Conservation (phyloP, 495 filamentous ascomycete genomes). For the Xanthoparmelia taractica region DNA sequence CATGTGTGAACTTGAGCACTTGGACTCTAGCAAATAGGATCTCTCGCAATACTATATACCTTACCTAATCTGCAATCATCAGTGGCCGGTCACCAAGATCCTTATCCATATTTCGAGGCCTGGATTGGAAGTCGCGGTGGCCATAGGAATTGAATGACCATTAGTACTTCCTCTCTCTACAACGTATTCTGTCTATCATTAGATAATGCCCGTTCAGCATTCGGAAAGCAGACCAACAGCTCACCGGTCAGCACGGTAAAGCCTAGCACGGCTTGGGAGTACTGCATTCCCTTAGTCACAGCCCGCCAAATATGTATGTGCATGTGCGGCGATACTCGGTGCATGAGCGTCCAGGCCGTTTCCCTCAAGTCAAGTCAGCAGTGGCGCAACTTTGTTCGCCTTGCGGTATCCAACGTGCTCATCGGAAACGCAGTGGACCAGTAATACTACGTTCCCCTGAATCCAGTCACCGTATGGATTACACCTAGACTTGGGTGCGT, state of each 20-base stretch:
- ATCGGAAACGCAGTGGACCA: background rate
- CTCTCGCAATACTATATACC: too few species aligned
- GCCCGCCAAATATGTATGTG: background rate
- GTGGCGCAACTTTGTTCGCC: background rate
- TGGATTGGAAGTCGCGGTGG: too few species aligned
- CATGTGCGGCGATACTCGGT: background rate
- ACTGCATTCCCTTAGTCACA: background rate
- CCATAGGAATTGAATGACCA: too few species aligned
- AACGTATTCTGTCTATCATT: too few species aligned
- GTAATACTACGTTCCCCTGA: background rate
- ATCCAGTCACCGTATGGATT: background rate
- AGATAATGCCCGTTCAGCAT: background rate
- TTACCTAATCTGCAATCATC: too few species aligned
- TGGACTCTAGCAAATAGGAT: too few species aligned
- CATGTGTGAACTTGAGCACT: too few species aligned
- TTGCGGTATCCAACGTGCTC: background rate
- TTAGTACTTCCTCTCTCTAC: too few species aligned
- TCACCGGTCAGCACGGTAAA: background rate
- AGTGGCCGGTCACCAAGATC: too few species aligned
- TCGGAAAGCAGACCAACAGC: background rate
- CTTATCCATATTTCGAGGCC: too few species aligned
- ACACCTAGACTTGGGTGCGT: background rate
- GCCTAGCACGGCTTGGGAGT: background rate
- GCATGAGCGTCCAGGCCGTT: background rate
- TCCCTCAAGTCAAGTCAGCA: background rate